These are phyloP conservation scores for Xylogone sp. DNA, from an alignment of 2,329 filamentous ascomycete genomes.

Conservation along the genomic window DNA sequence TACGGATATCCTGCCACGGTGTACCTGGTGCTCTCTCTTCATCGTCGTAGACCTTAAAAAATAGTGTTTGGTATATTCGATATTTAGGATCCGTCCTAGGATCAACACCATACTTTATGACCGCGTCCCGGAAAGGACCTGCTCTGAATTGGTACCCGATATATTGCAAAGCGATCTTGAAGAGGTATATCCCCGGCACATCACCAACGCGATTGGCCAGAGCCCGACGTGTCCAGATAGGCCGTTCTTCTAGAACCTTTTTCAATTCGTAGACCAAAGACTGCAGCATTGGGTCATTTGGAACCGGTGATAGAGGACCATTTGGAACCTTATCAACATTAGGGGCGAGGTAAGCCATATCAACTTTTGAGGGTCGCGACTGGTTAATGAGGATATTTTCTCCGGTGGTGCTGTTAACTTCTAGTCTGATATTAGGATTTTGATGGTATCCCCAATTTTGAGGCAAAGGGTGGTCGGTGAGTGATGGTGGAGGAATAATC, in stretches of 20 bases:
- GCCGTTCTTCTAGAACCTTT: slow-evolving; percentile 65
- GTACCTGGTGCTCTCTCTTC: slow-evolving; percentile 15
- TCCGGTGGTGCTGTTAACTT: slow-evolving; percentile 30
- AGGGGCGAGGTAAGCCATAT: slow-evolving; percentile 18
- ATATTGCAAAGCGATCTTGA: slow-evolving; percentile 77
- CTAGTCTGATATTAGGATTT: slow-evolving; percentile 60
- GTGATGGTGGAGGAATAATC: slow-evolving; percentile 75
- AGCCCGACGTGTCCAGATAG: slow-evolving; percentile 82
- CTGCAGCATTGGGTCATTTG: slow-evolving; percentile 51
- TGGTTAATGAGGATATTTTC: slow-evolving; percentile 24
- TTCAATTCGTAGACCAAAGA: slow-evolving; percentile 62
- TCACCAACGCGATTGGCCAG: slow-evolving; percentile 67
- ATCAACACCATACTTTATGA: slow-evolving; percentile 83
- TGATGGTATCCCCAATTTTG: slow-evolving; percentile 83
- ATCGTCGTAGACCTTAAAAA: slow-evolving; percentile 63
- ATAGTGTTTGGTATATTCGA: slow-evolving; percentile 82
- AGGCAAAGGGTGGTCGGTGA: slow-evolving; percentile 69
- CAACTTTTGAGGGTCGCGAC: slow-evolving; percentile 14
- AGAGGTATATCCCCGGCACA: slow-evolving; percentile 46
- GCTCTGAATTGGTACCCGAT: slow-evolving; percentile 89
- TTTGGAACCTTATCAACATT: slow-evolving; percentile 17
- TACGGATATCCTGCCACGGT: slow-evolving; percentile 12
- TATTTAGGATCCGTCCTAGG: slow-evolving; percentile 74
- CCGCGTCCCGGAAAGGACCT: slow-evolving; percentile 86
- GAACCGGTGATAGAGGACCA: slow-evolving; percentile 8